Base-by-base conservation (phyloP, 2,329 filamentous ascomycete genomes). In the Didymella exigua region DNA sequence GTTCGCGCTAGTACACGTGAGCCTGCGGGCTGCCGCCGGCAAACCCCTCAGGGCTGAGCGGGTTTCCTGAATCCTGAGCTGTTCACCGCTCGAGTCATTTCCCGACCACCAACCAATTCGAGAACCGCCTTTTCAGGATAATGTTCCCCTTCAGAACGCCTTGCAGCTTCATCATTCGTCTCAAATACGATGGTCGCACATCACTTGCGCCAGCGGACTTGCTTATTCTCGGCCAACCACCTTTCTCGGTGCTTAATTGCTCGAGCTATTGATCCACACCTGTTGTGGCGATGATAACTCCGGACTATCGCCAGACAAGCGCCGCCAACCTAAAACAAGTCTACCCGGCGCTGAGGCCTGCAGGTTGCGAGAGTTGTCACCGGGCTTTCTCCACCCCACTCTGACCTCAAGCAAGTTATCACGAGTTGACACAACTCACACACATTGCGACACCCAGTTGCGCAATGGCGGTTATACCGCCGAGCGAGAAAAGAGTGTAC, bases 401-500 rank as follows among this genome's bases (percentile, higher is more conserved):
- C 27, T 55, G 44, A 53, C 37, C 29, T 36, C 5, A 47, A 50
- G 52, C 52, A 33, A 42, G 29, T 29, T 30, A 37, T 41, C 34
- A 33, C 36, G 29, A 37, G 46, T 42, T 24, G 40, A 44, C 51
- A 54, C 51, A 38, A 49, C 40, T 34, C 19, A 26, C 44, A 41
- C 21, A 49, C 41, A 27, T 49, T 42, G 52, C 46, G 30, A 37
- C 41, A 47, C 23, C 29, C 29, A 26, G 14, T 46, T 56, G 46
- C 64, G 61, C 62, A 49, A 70, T 69, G 67, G 60, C 63, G 26
- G 58, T 65, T 53, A 49, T 58, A 48, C 54, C 59, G 49, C 61
- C 54, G 42, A 65, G 69, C 57, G 67, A 69, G 50, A 73, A 74
- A 62, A 54, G 47, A 49, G 66, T 65, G 41, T 67, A 63, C 49